Percentiles rank a stretch among this genome's conserved stretches.
phyloP scores from a whole-genome alignment of 2,329 filamentous ascomycete genomes.

The Phaeoacremonium minimum region DNA sequence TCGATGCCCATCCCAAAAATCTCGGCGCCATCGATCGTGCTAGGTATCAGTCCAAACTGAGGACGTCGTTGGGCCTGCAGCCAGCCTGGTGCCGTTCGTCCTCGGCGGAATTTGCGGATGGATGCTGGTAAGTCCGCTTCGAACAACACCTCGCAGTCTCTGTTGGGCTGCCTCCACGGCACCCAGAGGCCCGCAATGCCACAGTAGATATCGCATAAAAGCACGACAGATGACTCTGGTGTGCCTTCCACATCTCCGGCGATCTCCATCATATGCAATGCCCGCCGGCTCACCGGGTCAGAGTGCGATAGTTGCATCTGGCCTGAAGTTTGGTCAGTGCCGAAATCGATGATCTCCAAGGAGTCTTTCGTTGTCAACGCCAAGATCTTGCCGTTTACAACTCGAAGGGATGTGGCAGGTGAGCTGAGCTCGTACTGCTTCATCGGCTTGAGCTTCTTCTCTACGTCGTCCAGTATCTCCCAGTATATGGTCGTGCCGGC shows the following conservation, averaged over 20 bases:
- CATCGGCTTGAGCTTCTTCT: slow-evolving; percentile 45
- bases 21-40: slow-evolving; percentile 40
- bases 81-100: slow-evolving; percentile 50
- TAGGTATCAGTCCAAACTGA: slow-evolving; percentile 37
- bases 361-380: slow-evolving; percentile 52
- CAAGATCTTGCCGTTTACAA: slow-evolving; percentile 42
- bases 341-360: slow-evolving; percentile 48
- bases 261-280: slow-evolving; percentile 42
- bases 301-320: slow-evolving; percentile 36
- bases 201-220: slow-evolving; percentile 44
- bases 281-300: slow-evolving; percentile 38
- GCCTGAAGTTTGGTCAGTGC: slow-evolving; percentile 24
- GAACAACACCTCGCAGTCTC: slow-evolving; percentile 44
- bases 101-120: slow-evolving; percentile 51
- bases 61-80: slow-evolving; percentile 23
- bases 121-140: slow-evolving; percentile 52
- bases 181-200: slow-evolving; percentile 47
- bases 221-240: slow-evolving; percentile 32
- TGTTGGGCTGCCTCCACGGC: slow-evolving; percentile 33
- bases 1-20: slow-evolving; percentile 64
- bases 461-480: slow-evolving; percentile 44
- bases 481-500: slow-evolving; percentile 49
- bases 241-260: slow-evolving; percentile 18
- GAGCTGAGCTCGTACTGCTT: slow-evolving; percentile 48
- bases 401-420: slow-evolving; percentile 42